phyloP scores from a whole-genome alignment of 768 basidiomycete genomes.

The Russula earlei region DNA sequence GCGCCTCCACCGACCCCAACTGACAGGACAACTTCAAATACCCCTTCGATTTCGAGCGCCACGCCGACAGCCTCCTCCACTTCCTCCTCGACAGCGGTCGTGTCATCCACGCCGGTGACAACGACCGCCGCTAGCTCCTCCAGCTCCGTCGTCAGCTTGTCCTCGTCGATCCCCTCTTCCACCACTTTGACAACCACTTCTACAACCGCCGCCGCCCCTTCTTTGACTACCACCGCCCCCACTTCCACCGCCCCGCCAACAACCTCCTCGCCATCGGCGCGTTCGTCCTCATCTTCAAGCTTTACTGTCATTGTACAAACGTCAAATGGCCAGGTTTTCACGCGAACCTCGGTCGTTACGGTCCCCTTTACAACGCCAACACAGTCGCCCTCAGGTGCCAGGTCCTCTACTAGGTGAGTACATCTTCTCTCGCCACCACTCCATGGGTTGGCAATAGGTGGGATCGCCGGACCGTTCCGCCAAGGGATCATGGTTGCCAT shows the following conservation, averaged over 20 bases:
- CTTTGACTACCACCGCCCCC: no score
- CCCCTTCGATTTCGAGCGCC: not conserved
- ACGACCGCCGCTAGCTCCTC: not conserved
- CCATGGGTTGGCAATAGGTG: not conserved
- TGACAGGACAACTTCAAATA: not conserved
- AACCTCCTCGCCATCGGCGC: not conserved
- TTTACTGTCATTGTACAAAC: not conserved
- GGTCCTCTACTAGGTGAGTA: constrained; percentile 19
- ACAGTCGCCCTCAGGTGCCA: not conserved
- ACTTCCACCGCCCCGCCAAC: constrained; percentile 3
- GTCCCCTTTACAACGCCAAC: not conserved
- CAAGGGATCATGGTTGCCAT: not conserved
- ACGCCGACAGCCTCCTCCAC: not conserved
- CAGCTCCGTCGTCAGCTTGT: not conserved
- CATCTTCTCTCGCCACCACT: not conserved
- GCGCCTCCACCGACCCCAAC: no score
- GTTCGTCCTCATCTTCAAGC: not conserved
- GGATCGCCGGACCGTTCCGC: not conserved
- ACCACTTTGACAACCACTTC: not conserved
- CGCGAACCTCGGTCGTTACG: constrained; percentile 16
- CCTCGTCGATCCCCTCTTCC: not conserved
- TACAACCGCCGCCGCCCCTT: not conserved
- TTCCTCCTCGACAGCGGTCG: not conserved
- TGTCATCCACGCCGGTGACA: not conserved
- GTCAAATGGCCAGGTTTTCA: constrained; percentile 14